phyloP scores from a whole-genome alignment of 2,329 filamentous ascomycete genomes.

The Fusarium sp. region DNA sequence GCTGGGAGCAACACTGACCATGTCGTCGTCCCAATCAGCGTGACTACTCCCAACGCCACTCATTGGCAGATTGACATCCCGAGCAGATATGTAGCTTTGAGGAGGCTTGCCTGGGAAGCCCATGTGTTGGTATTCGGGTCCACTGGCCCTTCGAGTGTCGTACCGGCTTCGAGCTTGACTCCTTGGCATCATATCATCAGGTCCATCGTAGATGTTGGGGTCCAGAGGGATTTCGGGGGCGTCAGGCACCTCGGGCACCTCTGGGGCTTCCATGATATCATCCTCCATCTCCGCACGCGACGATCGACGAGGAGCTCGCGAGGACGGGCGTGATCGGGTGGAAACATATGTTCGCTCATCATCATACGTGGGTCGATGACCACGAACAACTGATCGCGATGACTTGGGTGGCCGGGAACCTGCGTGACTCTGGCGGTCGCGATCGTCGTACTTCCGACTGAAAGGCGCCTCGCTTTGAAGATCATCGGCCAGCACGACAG shows the following conservation, averaged over 20 bases:
- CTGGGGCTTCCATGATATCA: conserved; percentile 44
- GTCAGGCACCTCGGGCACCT: conserved; percentile 38
- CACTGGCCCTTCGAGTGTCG: conserved; percentile 36
- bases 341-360: conserved; percentile 59
- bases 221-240: conserved; percentile 31
- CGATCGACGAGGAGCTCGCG: conserved; percentile 37
- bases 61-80: conserved; percentile 54
- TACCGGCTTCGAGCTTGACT: conserved; percentile 48
- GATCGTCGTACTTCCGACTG: conserved; percentile 51
- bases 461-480: conserved; percentile 53
- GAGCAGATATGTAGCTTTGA: conserved; percentile 48
- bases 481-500: conserved; percentile 55
- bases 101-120: conserved; percentile 41
- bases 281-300: conserved; percentile 45
- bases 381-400: conserved; percentile 39
- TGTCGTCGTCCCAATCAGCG: conserved; percentile 59
- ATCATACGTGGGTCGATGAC: conserved; percentile 44
- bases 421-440: conserved; percentile 57
- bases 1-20: conserved; percentile 66
- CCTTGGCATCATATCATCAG: conserved; percentile 44
- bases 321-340: conserved; percentile 49
- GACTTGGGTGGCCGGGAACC: conserved; percentile 51
- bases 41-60: conserved; percentile 57
- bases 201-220: conserved; percentile 30
- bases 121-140: conserved; percentile 27